phyloP scores from a whole-genome alignment of 2,329 filamentous ascomycete genomes.

The Metarhizium brunneum region DNA sequence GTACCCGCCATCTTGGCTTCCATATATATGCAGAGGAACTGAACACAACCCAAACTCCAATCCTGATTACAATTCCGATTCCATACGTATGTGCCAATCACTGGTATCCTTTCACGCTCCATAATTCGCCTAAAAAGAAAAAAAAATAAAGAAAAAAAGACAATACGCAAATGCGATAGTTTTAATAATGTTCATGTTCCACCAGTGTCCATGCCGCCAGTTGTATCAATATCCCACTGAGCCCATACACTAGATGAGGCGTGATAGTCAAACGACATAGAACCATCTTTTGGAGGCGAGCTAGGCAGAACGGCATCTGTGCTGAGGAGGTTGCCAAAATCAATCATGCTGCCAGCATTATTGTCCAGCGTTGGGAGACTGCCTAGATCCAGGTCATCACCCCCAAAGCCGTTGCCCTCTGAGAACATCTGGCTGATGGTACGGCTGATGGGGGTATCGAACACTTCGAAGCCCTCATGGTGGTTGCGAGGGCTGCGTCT shows the following conservation, averaged over 20 bases:
- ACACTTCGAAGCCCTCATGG: slow-evolving; percentile 28
- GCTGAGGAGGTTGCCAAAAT: slow-evolving; percentile 39
- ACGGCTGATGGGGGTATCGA: slow-evolving; percentile 50
- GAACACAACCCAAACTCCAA: neutral
- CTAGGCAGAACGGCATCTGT: slow-evolving; percentile 39
- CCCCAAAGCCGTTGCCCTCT: slow-evolving; percentile 38
- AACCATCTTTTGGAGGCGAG: slow-evolving; percentile 31
- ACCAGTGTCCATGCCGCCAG: slow-evolving; percentile 1
- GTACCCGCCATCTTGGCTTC: neutral
- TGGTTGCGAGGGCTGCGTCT: slow-evolving; percentile 34
- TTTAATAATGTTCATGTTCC: neutral
- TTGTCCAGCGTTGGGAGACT: slow-evolving; percentile 29
- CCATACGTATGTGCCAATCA: neutral
- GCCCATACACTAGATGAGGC: slow-evolving; percentile 18
- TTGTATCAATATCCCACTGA: slow-evolving; percentile 18
- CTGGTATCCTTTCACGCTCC: neutral
- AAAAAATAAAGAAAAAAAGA: neutral
- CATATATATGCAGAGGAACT: neutral
- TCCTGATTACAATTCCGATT: neutral
- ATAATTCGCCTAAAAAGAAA: neutral
- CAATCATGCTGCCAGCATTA: slow-evolving; percentile 26
- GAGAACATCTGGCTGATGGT: slow-evolving; percentile 56
- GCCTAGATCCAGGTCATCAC: slow-evolving; percentile 35
- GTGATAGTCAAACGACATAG: slow-evolving; percentile 21
- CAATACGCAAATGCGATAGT: neutral